Conservation (phyloP, 306 rosid species). For the Senna siamea region DNA sequence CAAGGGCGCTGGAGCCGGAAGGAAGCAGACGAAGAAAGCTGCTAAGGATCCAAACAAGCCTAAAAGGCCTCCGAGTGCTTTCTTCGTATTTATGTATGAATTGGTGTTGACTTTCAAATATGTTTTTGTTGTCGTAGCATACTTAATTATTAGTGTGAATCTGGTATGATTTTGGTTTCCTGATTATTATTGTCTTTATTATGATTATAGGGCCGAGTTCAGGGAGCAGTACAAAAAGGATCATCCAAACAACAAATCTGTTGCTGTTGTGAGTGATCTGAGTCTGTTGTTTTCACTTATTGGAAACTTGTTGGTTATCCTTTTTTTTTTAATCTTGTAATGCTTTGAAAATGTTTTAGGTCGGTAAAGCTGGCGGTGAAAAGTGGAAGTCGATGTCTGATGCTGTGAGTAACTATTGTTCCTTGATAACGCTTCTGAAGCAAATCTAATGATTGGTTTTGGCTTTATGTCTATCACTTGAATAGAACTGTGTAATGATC, state of each 20-base stretch:
- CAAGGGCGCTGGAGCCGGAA: slow-evolving; percentile 68
- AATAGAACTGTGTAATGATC: neutral
- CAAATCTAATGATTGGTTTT: neutral
- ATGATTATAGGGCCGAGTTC: slow-evolving; percentile 69
- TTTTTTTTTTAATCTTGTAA: neutral
- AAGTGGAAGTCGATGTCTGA: slow-evolving; percentile 82
- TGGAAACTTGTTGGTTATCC: neutral
- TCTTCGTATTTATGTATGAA: slow-evolving; percentile 86
- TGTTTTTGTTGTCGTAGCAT: neutral
- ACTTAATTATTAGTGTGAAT: no score
- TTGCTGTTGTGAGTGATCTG: slow-evolving; percentile 61
- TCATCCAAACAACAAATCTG: slow-evolving; percentile 76
- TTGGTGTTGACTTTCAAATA: neutral
- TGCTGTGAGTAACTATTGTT: slow-evolving; percentile 57
- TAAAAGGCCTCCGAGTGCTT: slow-evolving; percentile 91
- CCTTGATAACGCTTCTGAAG: no score
- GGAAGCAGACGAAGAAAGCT: slow-evolving; percentile 63
- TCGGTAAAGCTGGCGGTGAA: slow-evolving; percentile 88
- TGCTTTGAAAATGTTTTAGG: slow-evolving; percentile 42
- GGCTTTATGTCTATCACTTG: neutral
- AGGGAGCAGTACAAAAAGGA: slow-evolving; percentile 76
- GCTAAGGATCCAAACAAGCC: slow-evolving; percentile 96
- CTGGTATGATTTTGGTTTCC: neutral
- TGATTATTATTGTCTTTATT: neutral
- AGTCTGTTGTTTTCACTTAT: neutral